phyloP scores from a whole-genome alignment of 768 basidiomycete genomes.

The Strobilomyces confusus region DNA sequence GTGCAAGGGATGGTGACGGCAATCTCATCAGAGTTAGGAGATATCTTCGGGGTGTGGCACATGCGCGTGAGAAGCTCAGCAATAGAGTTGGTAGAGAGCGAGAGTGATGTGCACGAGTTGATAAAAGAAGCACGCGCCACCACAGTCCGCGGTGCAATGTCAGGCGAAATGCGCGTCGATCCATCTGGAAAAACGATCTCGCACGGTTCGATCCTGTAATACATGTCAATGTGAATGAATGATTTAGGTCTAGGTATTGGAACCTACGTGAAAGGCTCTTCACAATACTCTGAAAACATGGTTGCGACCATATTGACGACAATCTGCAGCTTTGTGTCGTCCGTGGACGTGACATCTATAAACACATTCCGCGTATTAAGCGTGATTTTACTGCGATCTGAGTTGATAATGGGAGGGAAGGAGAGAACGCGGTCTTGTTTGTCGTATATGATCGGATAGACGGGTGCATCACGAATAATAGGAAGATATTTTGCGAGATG shows the following conservation, averaged over 20 bases:
- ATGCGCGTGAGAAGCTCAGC: constrained; percentile 76
- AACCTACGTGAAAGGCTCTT: constrained; percentile 84
- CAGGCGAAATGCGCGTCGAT: constrained; percentile 69
- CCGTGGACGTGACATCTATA: constrained; percentile 95
- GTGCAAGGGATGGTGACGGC: constrained; percentile 83
- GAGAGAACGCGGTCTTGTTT: constrained; percentile 81
- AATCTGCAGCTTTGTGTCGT: constrained; percentile 93
- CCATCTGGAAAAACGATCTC: constrained; percentile 80
- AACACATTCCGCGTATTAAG: constrained; percentile 92
- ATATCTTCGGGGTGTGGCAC: constrained; percentile 58
- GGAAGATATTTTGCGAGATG: constrained; percentile 85
- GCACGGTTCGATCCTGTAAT: constrained; percentile 84
- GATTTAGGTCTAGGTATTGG: background rate
- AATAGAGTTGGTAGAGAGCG: constrained; percentile 61
- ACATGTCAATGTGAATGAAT: background rate
- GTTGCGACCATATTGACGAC: constrained; percentile 91
- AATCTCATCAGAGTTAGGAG: constrained; percentile 60
- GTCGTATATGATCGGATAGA: constrained; percentile 98
- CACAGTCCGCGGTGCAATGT: constrained; percentile 69
- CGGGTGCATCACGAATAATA: constrained; percentile 92
- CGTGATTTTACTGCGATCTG: constrained; percentile 95
- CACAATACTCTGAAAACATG: constrained; percentile 99
- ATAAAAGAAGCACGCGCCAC: constrained; percentile 84
- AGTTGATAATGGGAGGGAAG: constrained; percentile 99
- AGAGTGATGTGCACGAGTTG: constrained; percentile 92